Base-by-base conservation (phyloP, 108 stramenopile genomes). In the Aurantiochytrium sp. region DNA sequence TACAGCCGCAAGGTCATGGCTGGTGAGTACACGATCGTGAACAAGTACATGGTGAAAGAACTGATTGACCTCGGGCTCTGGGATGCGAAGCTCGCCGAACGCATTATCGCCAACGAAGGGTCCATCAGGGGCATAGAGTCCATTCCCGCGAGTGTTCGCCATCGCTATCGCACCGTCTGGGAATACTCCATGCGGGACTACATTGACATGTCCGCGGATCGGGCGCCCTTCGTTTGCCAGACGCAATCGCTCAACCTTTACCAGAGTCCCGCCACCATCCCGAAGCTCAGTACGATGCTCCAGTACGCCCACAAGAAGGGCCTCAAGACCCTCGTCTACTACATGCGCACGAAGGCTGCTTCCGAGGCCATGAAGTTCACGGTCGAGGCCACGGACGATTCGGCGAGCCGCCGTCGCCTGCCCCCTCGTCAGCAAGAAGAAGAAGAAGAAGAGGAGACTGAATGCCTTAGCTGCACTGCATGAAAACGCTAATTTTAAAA, bases 1-100 rank as follows among this genome's bases (percentile, higher is more conserved):
- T 99, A 99, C 90, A 92, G 95, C 69, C 93, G 98, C 31, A 93
- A 97, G 42, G 98, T 99, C 55, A 96, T 97, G 86, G 97, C 98
- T 17, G 98, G 98, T 21, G 98, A 99, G 90, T 99, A 98, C 93
- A 97, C 95, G 87, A 92, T 52, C 24, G 8, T 53, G 6, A 59
- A 59, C 32, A 59, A 59, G 55, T 59, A 59, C 55, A 59, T 59
- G 55, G 32, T 59, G 32, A 4, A 15, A 12, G 55, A 59, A 32
- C 32, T 59, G 4, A n/a, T 59, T 12, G 32, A 59, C 5, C 32
- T 4, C 55, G 55, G 55, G 27, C 4, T 59, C 32, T 59, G 55
- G 55, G 17, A 59, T 15, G 19, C 4, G 32, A 32, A 27, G 10
- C 32, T 59, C 31, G 10, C 55, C 32, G 32, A 59, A 8, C 4